Percentiles rank a stretch among this genome's conserved stretches.
phyloP scores from a whole-genome alignment of 1,139 yeast genomes.

The Pichia sp. region DNA sequence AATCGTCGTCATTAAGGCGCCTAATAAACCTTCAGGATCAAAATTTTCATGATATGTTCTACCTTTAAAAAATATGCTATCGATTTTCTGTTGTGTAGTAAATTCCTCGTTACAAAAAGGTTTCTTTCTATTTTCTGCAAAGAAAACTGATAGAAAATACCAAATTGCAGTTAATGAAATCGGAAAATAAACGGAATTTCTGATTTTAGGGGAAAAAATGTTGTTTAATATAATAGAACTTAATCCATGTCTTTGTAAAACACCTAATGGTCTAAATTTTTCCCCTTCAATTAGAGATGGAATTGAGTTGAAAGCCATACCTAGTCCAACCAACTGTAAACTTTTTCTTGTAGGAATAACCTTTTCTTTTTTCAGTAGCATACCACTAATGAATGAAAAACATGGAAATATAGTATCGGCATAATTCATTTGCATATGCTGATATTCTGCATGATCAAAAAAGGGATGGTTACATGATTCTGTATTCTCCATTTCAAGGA shows the following conservation, averaged over 20 bases:
- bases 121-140: constrained; percentile 22
- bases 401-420: constrained; percentile 35
- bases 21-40: constrained; percentile 35
- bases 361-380: constrained; percentile 20
- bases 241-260: constrained; percentile 33
- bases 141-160: constrained; percentile 24
- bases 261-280: constrained; percentile 30
- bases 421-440: constrained; percentile 25
- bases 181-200: constrained; percentile 16
- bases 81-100: constrained; percentile 32
- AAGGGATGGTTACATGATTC: constrained; percentile 23
- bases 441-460: constrained; percentile 29
- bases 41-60: constrained; percentile 25
- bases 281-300: constrained; percentile 13
- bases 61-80: constrained; percentile 21
- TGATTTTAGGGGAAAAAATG: background rate
- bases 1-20: constrained; percentile 30
- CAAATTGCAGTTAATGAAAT: constrained; percentile 23
- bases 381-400: constrained; percentile 31
- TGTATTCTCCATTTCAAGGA: constrained; percentile 33
- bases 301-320: constrained; percentile 29
- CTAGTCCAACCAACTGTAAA: constrained; percentile 30
- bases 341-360: constrained; percentile 20
- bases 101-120: constrained; percentile 27
- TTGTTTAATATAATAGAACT: constrained; percentile 23